Percentiles rank a stretch among this genome's conserved stretches.
phyloP scores from a whole-genome alignment of 2,329 filamentous ascomycete species.

The Ramichloridium luteum region DNA sequence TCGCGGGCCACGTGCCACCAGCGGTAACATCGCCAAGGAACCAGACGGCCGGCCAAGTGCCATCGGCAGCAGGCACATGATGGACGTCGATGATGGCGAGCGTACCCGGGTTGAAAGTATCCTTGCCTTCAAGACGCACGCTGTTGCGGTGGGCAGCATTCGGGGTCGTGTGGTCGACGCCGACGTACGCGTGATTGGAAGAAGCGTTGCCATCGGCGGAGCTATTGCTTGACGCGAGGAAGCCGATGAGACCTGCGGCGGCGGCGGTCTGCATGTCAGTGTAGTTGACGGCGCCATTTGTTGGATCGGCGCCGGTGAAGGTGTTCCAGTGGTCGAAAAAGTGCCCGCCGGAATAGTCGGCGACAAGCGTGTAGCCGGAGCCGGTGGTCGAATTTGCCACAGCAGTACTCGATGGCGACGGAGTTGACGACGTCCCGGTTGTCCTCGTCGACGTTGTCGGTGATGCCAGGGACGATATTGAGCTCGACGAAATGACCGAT shows the following conservation, averaged over 20 bases:
- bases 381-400: too few relatives aligned
- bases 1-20: slow-evolving; percentile 25
- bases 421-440: slow-evolving; percentile 44
- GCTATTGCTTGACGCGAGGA: too few relatives aligned
- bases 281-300: slow-evolving; percentile 26
- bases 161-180: slow-evolving; percentile 30
- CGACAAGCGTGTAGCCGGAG: slow-evolving; percentile 19
- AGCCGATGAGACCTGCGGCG: slow-evolving; percentile 27
- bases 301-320: slow-evolving; percentile 33
- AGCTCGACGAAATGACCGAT: too few relatives aligned
- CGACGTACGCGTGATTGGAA: slow-evolving; percentile 30
- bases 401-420: too few relatives aligned
- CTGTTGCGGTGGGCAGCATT: slow-evolving; percentile 29
- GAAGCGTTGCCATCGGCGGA: slow-evolving; percentile 24
- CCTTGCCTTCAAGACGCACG: slow-evolving; percentile 36
- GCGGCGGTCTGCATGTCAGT: slow-evolving; percentile 20
- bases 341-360: slow-evolving; percentile 21
- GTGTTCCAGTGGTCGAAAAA: slow-evolving; percentile 37
- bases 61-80: slow-evolving; percentile 41
- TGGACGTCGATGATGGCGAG: slow-evolving; percentile 38
- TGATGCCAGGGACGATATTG: slow-evolving; percentile 85
- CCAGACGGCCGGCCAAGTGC: slow-evolving; percentile 42
- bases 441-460: slow-evolving; percentile 58
- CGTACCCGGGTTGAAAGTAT: slow-evolving; percentile 36
- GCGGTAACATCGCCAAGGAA: slow-evolving; percentile 24